Evolutionary conservation across 176 grass and related monocot species (phyloP).

Genomic region (Aechmea fasciata): DNA sequence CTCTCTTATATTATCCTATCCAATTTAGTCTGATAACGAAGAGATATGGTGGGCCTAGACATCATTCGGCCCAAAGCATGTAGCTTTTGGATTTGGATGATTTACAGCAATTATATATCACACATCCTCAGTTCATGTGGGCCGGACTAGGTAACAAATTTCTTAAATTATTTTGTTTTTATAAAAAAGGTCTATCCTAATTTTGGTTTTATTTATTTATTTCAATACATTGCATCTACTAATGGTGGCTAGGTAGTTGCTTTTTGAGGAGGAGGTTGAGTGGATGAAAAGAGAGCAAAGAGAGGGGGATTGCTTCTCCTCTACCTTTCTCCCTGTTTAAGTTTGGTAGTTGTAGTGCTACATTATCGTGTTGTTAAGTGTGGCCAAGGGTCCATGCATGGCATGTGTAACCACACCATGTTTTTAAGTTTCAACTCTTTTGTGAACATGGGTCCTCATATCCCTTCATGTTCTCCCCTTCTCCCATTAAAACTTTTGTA

Average conservation of each 20-base stretch:
- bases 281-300: constrained; percentile 55
- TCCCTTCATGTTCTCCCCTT: constrained; percentile 22
- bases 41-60: too few relatives aligned
- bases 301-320: constrained; percentile 35
- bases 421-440: constrained; percentile 31
- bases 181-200: neutral
- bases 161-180: too few relatives aligned
- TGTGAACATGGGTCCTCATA: constrained; percentile 26
- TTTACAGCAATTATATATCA: too few relatives aligned
- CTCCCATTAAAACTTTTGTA: neutral
- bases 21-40: too few relatives aligned
- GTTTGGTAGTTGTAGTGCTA: constrained; percentile 87
- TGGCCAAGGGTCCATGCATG: constrained; percentile 40
- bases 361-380: constrained; percentile 1
- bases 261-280: constrained; percentile 13
- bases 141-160: too few relatives aligned
- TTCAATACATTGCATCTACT: too few relatives aligned
- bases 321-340: constrained; percentile 79
- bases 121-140: too few relatives aligned
- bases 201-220: neutral
- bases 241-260: neutral
- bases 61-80: too few relatives aligned
- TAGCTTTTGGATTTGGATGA: too few relatives aligned
- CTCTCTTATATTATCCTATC: too few relatives aligned
- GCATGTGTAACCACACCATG: constrained; percentile 20